Percentiles rank a stretch among this genome's conserved stretches.
Conservation (phyloP, 2,329 filamentous ascomycete species). For the Colletotrichum incanum region DNA sequence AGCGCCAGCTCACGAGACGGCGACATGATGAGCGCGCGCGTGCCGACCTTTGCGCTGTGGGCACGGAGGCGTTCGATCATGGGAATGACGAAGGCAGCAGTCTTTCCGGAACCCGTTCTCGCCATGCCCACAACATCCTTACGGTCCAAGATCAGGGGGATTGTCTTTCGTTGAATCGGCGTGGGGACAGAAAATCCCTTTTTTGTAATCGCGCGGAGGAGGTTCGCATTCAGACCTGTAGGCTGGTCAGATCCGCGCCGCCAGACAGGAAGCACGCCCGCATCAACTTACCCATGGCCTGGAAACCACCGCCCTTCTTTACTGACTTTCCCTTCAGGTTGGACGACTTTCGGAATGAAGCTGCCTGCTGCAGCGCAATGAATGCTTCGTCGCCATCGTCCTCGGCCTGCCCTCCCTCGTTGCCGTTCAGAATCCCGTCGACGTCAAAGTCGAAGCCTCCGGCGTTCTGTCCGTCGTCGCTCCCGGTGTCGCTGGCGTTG, state of each 20-base stretch:
- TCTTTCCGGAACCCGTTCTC: constrained; percentile 98
- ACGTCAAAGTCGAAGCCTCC: constrained; percentile 68
- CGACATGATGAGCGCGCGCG: constrained; percentile 89
- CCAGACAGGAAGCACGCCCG: neutral
- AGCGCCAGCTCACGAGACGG: constrained; percentile 95
- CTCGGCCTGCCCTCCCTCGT: constrained; percentile 66
- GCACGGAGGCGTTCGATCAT: constrained; percentile 96
- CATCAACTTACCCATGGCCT: constrained; percentile 81
- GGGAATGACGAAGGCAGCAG: constrained; percentile 96
- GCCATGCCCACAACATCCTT: constrained; percentile 99
- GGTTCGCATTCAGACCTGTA: constrained; percentile 80
- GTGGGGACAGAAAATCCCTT: constrained; percentile 98
- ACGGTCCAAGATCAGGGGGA: constrained; percentile 89
- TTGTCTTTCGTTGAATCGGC: constrained; percentile 96
- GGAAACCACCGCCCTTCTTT: constrained; percentile 97
- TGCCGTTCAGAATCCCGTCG: constrained; percentile 73
- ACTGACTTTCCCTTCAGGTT: constrained; percentile 88
- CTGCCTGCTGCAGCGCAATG: constrained; percentile 89
- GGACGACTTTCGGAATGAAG: constrained; percentile 87
- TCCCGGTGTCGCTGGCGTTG: constrained; percentile 56
- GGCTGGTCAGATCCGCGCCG: constrained; percentile 3
- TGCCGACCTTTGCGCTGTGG: constrained; percentile 89
- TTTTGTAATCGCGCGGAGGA: constrained; percentile 90
- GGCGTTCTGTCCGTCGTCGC: constrained; percentile 57
- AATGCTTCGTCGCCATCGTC: constrained; percentile 87